These are phyloP conservation scores for Eucalyptus decipiens DNA, from an alignment of 345 rosid genomes.

Conservation along the genomic window DNA sequence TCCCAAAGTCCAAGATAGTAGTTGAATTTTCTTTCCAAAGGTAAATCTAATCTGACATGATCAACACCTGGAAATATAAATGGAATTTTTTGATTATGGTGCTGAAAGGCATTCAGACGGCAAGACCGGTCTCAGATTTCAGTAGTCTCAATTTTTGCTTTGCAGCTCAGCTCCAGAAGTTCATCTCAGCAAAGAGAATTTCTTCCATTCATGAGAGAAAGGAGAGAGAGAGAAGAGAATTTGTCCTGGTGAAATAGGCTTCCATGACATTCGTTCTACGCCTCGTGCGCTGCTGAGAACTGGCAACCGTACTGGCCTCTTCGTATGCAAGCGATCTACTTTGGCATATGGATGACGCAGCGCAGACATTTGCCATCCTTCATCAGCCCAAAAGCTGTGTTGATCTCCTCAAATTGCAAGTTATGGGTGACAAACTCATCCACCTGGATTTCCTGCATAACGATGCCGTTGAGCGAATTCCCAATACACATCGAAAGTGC, in stretches of 20 bases:
- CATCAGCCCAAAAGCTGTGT: slow-evolving; percentile 71
- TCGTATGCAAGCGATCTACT: background rate
- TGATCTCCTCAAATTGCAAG: slow-evolving; percentile 59
- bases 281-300: background rate
- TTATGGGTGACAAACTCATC: slow-evolving; percentile 71
- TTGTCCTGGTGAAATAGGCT: background rate
- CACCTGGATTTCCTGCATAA: slow-evolving; percentile 54
- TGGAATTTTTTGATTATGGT: background rate
- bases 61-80: background rate
- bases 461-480: background rate
- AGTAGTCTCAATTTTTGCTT: background rate
- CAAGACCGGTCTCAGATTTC: background rate
- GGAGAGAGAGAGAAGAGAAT: background rate
- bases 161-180: background rate
- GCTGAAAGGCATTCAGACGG: background rate
- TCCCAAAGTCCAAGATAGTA: background rate
- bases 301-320: background rate
- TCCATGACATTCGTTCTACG: background rate
- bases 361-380: slow-evolving; percentile 73
- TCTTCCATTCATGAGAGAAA: background rate
- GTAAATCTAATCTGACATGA: background rate
- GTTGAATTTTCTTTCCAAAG: background rate
- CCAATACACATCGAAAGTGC: background rate
- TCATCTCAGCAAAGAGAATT: background rate
- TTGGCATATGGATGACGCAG: slow-evolving; percentile 71